Evolutionary conservation across 2,329 filamentous ascomycete genomes (phyloP), one percentile per base, ranked within the genome.

Genomic region (Neophaeococcomyces aloes): DNA sequence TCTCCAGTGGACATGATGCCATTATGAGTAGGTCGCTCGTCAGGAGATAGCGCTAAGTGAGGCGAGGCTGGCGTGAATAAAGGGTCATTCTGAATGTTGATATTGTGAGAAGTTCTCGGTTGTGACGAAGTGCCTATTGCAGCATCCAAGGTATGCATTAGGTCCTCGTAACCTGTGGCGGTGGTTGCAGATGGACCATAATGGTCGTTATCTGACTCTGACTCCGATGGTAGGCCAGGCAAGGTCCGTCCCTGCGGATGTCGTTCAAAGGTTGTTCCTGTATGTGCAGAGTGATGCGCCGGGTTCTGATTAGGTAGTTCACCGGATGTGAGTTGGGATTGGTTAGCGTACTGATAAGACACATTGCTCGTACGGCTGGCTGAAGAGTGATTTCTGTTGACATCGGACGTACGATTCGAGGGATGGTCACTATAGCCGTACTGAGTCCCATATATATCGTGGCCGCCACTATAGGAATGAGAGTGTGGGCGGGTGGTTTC

Each of bases 191-290:
- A 48, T 25, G 42, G 34, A 33, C 17, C 33, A 42, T 57, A 53
- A 38, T 48, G 50, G 42, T 55, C 56, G 27, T 45, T 51, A 7
- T 52, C 46, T 33, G 55, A 55, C 17, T 70, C 67, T 2, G 64
- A 64, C 23, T 72, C 71, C 30, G 65, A 54, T 1, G 75, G 75
- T 7, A 72, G 70, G 0, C 74, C 74, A 2, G 76, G 77, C n/a
- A 79, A 63, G 27, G 77, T 76, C 18, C 77, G 65, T 7, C 72
- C 60, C 37, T 74, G 70, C 6, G 72, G 75, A 57, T 79, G 75
- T 42, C 74, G 69, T 17, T 67, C 71, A 6, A 72, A 54, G 0
- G 74, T 75, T 49, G 71, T 68, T 2, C 66, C 69, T 50, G 71
- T 65, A 44, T 70, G 65, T 13, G 71, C 71, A 1, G 67, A 68